A percentile compares a stretch with the other conserved stretches of the same genome.
Conservation (phyloP, 2,329 filamentous ascomycete genomes). For the Tolypocladium inflatum region DNA sequence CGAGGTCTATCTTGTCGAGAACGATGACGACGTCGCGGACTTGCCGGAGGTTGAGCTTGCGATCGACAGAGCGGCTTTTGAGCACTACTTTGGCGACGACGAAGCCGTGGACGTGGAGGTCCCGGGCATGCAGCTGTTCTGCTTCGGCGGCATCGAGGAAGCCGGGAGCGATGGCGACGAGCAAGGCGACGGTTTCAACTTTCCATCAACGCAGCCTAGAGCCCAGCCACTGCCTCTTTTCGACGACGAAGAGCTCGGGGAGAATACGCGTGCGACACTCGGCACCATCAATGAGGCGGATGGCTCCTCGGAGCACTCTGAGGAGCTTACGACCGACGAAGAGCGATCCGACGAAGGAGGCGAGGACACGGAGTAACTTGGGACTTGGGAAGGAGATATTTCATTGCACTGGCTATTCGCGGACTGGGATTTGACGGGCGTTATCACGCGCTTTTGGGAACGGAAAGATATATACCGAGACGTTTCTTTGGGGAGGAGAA, state of each 20-base stretch:
- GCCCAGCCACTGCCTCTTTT: neutral
- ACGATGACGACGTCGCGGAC: slow-evolving; percentile 13
- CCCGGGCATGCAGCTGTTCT: slow-evolving; percentile 7
- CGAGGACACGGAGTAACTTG: neutral
- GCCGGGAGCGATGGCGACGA: neutral
- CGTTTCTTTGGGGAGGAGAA: neutral
- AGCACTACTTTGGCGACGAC: slow-evolving; percentile 10
- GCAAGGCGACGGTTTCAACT: neutral
- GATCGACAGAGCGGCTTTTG: slow-evolving; percentile 16
- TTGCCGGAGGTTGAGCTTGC: slow-evolving; percentile 20
- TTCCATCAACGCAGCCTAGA: neutral
- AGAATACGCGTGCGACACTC: neutral
- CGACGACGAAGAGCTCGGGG: neutral
- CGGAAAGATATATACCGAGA: neutral
- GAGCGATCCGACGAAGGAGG: neutral
- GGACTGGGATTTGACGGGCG: neutral
- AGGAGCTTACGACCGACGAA: neutral
- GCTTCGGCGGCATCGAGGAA: slow-evolving; percentile 2
- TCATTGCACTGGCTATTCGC: neutral
- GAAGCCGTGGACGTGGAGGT: slow-evolving; percentile 19
- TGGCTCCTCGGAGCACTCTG: neutral
- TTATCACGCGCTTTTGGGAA: neutral
- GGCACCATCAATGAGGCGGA: neutral
- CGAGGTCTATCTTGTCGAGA: slow-evolving; percentile 17
- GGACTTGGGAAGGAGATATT: neutral